Evolutionary conservation across 148 eudicot species (phyloP), one percentile per base, ranked within the genome.

Genomic region (Polygonum aviculare): DNA sequence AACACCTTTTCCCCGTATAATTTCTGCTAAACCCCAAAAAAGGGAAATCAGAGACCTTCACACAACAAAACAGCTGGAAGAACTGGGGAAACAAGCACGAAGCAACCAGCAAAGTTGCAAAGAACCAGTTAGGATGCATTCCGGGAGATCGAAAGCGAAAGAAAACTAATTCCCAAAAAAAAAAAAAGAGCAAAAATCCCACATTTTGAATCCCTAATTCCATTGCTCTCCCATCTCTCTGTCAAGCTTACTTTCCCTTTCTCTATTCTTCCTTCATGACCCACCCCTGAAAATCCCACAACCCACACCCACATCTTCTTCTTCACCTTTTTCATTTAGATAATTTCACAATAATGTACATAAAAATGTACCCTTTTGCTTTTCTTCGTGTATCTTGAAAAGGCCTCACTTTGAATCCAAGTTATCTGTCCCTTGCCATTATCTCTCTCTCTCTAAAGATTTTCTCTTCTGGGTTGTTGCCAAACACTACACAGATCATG

Each of bases 331-430:
- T 3, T 21, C 44, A 67, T 36, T 67, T 38, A 36, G 5, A 67
- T 67, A 15, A 67, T 67, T 65, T 38, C 44, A 67, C 36, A 60
- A 67, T 67, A 35, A 67, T 38, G 10, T 39, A 3, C 18, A 65
- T 51, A 3, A 7, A 19, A 22, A 57, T 57, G 10, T 57, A 12
- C 39, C 31, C 55, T 50, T 73, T 74, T 19, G 36, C 49, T 63
- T 69, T 31, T 76, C 79, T 79, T 69, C 65, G 39, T 69, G 78
- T 75, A 21, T 73, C 74, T 63, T 71, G 77, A 59, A 36, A 78
- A 82, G 83, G 77, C 90, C 79, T 84, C 88, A 78, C 89, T 90
- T 90, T 78, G 82, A 91, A 84, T 85, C 87, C 73, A 89, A 86
- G 93, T 78, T 82, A 85, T 80, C 82, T 59, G 39, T 47, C 11